Evolutionary conservation across 257 asterid species (phyloP), one percentile per base, ranked within the genome.

Genomic region (Solanum dulcamara): DNA sequence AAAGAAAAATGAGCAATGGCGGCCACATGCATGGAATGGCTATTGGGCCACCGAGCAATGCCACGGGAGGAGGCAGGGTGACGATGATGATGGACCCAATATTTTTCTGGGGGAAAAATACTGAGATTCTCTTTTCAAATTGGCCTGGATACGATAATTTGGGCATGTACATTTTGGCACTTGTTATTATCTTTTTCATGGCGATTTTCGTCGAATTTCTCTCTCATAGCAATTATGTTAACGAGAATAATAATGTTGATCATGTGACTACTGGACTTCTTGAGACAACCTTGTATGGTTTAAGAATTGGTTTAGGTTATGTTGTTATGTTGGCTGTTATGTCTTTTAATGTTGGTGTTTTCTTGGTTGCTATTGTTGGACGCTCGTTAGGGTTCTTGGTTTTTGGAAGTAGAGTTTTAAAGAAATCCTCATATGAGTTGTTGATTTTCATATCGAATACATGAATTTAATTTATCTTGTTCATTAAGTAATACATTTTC

Each of bases 261-360:
- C 20, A 71, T 60, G 59, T 86, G 38, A 88, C 77, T 40, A 90
- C 86, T 20, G 94, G 91, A 20, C 33, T 93, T 81, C 12, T 87
- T 79, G 92, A 87, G 90, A 94, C 95, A 32, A 80, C 80, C 0
- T 17, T 93, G 91, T 87, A 95, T 86, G 90, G 88, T 5, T 32
- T 91, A 10, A 90, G 95, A 85, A 64, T 91, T 7, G 94, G 95
- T 11, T 75, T 94, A 86, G 98, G 90, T 14, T 93, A 94, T 30
- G 71, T 95, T 17, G 92, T 95, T 22, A 94, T 93, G 98, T 92
- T 95, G 32, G 94, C 98, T 17, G 90, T 94, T 30, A 95, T 95
- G 98, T 94, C 95, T 6, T 95, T 92, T 70, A 94, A 95, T 82
- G 96, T 84, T 13, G 98, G 97, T 6, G 93, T 91, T 18, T 93